A percentile compares a stretch with the other conserved stretches of the same genome.
These are phyloP conservation scores for Singerocomus rubriflavus DNA, from an alignment of 1,284 basidiomycete genomes.

Conservation along the genomic window DNA sequence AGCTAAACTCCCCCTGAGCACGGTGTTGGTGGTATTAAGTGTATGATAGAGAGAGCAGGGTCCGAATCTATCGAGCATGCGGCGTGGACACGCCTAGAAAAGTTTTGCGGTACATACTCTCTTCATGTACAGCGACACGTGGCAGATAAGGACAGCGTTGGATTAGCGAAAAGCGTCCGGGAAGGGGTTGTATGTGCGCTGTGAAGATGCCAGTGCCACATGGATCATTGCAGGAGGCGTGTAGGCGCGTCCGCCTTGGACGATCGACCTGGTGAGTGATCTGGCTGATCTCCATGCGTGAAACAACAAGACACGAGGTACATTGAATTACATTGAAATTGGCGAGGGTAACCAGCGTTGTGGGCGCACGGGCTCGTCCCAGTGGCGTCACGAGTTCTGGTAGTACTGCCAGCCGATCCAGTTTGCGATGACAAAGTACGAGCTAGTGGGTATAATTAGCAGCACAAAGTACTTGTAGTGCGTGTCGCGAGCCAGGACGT, in stretches of 20 bases:
- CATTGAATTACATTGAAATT: conserved; percentile 18
- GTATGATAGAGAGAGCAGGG: conserved; percentile 4
- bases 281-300: conserved; percentile 15
- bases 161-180: conserved; percentile 1
- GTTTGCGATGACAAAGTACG: conserved; percentile 92
- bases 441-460: conserved; percentile 74
- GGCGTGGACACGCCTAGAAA: conserved; percentile 11
- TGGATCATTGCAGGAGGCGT: conserved; percentile 27
- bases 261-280: conserved; percentile 23
- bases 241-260: conserved; percentile 15
- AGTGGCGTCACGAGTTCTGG: conserved; percentile 62
- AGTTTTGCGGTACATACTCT: conserved; percentile 5
- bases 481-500: conserved; percentile 61
- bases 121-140: conserved; percentile 9
- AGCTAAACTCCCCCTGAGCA: conserved; percentile 1
- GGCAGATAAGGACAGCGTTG: conserved; percentile 8
- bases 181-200: conserved; percentile 1
- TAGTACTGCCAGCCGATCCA: conserved; percentile 98
- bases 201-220: conserved; percentile 18
- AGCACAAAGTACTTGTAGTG: conserved; percentile 89
- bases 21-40: conserved; percentile 15
- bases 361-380: not conserved
- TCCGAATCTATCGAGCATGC: conserved; percentile 20
- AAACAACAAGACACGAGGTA: conserved; percentile 23
- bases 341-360: conserved; percentile 8